These are phyloP conservation scores for Paramecium pentaurelia DNA, from an alignment of 73 alveolate species.

Conservation along the genomic window DNA sequence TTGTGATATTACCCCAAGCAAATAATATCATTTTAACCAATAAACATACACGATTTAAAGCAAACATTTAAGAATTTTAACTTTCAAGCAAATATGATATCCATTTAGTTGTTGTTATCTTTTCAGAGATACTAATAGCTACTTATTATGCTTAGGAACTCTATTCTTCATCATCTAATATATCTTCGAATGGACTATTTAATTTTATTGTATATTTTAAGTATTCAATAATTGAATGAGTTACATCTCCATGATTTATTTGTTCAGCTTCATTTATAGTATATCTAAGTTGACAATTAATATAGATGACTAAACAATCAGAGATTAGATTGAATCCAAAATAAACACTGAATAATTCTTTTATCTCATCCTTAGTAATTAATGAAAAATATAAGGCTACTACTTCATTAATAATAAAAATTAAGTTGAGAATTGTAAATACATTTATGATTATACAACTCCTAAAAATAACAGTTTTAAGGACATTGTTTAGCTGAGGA, in stretches of 20 bases:
- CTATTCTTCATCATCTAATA: not conserved
- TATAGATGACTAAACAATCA: not conserved
- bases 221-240: not conserved
- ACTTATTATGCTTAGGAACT: constrained; percentile 5
- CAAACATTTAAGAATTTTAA: not conserved
- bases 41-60: not conserved
- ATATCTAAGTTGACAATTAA: not conserved
- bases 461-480: not conserved
- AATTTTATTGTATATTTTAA: constrained; percentile 4
- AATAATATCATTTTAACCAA: not conserved
- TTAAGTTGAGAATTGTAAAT: not conserved
- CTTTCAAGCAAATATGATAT: not conserved
- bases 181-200: constrained; percentile 33
- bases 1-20: constrained; percentile 9
- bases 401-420: not conserved
- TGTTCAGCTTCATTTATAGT: not conserved
- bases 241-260: not conserved
- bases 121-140: not conserved
- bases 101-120: not conserved
- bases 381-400: not conserved
- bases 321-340: not conserved
- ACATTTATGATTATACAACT: not conserved
- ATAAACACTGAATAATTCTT: not conserved
- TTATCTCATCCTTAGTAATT: not conserved
- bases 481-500: not conserved